These are phyloP conservation scores for Helichrysum umbraculigerum DNA, from an alignment of 129 eudicot species.

Conservation along the genomic window DNA sequence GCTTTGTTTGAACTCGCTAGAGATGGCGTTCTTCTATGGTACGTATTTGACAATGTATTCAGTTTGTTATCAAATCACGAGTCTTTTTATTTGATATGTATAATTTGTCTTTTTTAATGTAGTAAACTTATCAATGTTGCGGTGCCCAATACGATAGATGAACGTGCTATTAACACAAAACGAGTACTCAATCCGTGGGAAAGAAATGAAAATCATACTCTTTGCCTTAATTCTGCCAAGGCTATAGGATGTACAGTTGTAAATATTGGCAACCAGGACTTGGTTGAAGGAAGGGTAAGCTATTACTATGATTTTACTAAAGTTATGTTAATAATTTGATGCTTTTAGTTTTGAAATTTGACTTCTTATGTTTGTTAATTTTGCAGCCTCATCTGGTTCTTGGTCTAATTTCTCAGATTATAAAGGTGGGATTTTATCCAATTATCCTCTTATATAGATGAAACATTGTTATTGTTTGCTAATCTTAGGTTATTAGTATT, in stretches of 20 bases:
- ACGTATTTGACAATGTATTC: background rate
- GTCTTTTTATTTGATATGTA: background rate
- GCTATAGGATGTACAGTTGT: slow-evolving; percentile 99
- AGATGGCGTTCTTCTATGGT: slow-evolving; percentile 98
- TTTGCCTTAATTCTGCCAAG: slow-evolving; percentile 96
- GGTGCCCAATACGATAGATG: slow-evolving; percentile 45
- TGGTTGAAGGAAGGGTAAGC: slow-evolving; percentile 90
- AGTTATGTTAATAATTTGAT: background rate
- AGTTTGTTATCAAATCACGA: background rate
- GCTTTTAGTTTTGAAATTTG: slow-evolving; percentile 10
- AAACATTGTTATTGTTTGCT: background rate
- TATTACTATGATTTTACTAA: background rate
- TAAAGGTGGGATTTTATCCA: slow-evolving; percentile 52
- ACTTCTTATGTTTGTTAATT: slow-evolving; percentile 10
- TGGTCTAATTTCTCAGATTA: slow-evolving; percentile 88
- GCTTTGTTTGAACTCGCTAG: slow-evolving; percentile 82
- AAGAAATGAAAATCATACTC: slow-evolving; percentile 95
- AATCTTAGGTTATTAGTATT: slow-evolving; percentile 9
- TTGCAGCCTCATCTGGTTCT: slow-evolving; percentile 93
- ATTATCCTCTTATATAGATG: background rate
- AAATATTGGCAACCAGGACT: slow-evolving; percentile 87
- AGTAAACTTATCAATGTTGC: slow-evolving; percentile 46
- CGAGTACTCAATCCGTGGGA: slow-evolving; percentile 85
- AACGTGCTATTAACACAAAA: slow-evolving; percentile 41
- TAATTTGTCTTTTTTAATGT: slow-evolving; percentile 13